These are phyloP conservation scores for Phaeophleospora eucalypticola DNA, from an alignment of 2,329 filamentous ascomycete genomes.

Conservation along the genomic window DNA sequence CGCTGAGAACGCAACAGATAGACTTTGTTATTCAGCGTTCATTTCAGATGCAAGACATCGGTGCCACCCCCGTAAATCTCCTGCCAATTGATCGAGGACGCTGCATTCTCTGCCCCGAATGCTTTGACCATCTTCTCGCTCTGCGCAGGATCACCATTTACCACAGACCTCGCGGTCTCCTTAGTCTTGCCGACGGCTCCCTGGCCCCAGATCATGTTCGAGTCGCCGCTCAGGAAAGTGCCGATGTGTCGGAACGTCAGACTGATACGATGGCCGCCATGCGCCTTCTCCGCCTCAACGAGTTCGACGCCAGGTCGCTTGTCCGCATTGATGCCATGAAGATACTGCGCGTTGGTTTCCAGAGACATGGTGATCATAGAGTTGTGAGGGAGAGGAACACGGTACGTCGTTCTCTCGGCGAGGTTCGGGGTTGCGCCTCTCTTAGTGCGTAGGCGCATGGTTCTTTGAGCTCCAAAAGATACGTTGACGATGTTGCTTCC, in stretches of 20 bases:
- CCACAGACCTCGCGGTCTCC: conserved; percentile 56
- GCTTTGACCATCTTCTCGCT: conserved; percentile 67
- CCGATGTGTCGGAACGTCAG: conserved; percentile 87
- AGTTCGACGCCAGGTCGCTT: conserved; percentile 69
- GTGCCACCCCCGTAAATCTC: conserved; percentile 73
- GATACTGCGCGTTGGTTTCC: conserved; percentile 76
- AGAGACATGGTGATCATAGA: conserved; percentile 81
- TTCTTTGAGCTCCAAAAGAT: conserved; percentile 85
- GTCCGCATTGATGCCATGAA: conserved; percentile 88
- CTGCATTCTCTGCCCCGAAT: conserved; percentile 81
- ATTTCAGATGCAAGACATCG: conserved; percentile 67
- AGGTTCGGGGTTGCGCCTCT: conserved; percentile 38
- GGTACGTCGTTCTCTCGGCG: conserved; percentile 52
- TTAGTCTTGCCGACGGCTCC: conserved; percentile 69
- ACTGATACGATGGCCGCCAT: conserved; percentile 74
- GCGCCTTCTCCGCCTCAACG: conserved; percentile 64
- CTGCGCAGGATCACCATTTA: conserved; percentile 65
- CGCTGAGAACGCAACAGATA: not conserved
- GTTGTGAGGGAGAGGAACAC: conserved; percentile 77
- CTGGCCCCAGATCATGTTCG: conserved; percentile 79
- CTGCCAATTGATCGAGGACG: conserved; percentile 67
- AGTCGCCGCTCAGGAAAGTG: conserved; percentile 69
- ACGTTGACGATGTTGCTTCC: conserved; percentile 86
- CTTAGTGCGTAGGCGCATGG: conserved; percentile 85
- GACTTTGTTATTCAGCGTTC: too few species aligned